A percentile compares a stretch with the other conserved stretches of the same genome.
Conservation (phyloP, 2,329 filamentous ascomycete genomes). For the Colletotrichum limetticola region DNA sequence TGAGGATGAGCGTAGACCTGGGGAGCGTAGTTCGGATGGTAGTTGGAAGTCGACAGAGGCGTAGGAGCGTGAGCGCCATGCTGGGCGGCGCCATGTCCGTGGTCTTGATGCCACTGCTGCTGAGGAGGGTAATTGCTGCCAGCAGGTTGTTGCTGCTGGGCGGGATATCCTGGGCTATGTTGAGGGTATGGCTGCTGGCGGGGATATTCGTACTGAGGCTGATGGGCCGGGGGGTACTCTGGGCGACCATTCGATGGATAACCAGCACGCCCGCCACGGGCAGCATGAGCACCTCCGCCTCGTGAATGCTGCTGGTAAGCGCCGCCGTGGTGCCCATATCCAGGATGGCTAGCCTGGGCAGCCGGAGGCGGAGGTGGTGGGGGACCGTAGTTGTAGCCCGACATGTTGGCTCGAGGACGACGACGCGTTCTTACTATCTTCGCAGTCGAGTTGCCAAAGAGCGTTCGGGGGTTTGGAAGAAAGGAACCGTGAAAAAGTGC, state of each 20-base stretch:
- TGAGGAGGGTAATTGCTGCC: conserved; percentile 50
- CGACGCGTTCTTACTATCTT: neutral
- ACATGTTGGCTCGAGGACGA: conserved; percentile 47
- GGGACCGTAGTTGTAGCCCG: conserved; percentile 64
- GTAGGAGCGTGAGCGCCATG: conserved; percentile 53
- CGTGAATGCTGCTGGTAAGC: conserved; percentile 49
- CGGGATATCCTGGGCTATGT: conserved; percentile 40
- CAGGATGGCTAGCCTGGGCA: conserved; percentile 44
- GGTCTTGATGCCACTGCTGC: conserved; percentile 55
- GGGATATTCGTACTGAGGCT: conserved; percentile 56
- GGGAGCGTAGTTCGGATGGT: conserved; percentile 69
- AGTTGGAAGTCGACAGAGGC: conserved; percentile 63
- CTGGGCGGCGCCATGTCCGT: conserved; percentile 49
- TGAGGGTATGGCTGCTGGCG: conserved; percentile 46
- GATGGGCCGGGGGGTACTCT: conserved; percentile 53
- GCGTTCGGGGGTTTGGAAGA: neutral
- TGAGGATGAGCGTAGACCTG: conserved; percentile 60
- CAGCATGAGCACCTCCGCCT: conserved; percentile 48
- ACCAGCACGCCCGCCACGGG: conserved; percentile 52
- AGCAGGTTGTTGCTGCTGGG: conserved; percentile 51
- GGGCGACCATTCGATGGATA: conserved; percentile 50
- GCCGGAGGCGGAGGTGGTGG: conserved; percentile 59
- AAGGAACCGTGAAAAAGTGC: neutral
- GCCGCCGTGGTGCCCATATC: conserved; percentile 52
- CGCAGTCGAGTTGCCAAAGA: neutral